A percentile compares a stretch with the other conserved stretches of the same genome.
Evolutionary conservation across 805 yeast genomes (phyloP).

Genomic region (Candida jianshihensis): DNA sequence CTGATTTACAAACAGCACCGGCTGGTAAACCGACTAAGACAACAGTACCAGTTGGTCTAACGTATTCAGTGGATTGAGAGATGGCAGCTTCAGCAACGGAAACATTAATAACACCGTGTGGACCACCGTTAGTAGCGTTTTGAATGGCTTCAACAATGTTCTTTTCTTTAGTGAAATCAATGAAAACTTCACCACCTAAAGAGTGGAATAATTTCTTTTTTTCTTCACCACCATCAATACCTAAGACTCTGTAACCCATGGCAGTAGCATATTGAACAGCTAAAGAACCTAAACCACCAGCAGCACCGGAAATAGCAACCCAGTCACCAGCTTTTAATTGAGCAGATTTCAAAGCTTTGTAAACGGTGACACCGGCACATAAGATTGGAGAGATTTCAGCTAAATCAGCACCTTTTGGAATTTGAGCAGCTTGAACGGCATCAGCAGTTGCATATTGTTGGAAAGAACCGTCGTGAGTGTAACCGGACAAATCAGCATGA

Average conservation of each 20-base stretch:
- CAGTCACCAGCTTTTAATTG: constrained; percentile 56
- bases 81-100: constrained; percentile 49
- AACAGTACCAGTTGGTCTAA: constrained; percentile 53
- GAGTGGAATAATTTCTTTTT: constrained; percentile 44
- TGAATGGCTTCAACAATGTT: constrained; percentile 39
- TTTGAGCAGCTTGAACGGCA: constrained; percentile 54
- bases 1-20: constrained; percentile 36
- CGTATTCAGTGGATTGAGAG: constrained; percentile 41
- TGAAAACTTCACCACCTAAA: constrained; percentile 55
- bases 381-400: constrained; percentile 52
- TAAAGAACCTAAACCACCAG: constrained; percentile 73
- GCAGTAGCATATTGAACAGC: constrained; percentile 73
- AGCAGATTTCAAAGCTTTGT: constrained; percentile 59
- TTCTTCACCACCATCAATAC: constrained; percentile 66
- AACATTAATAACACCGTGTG: constrained; percentile 64
- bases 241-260: constrained; percentile 66
- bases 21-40: constrained; percentile 57
- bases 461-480: constrained; percentile 79
- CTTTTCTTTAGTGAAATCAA: constrained; percentile 45
- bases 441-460: constrained; percentile 60
- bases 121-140: constrained; percentile 51
- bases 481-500: constrained; percentile 62
- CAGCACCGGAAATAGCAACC: constrained; percentile 73
- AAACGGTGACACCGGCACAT: constrained; percentile 77
- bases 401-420: constrained; percentile 46